phyloP scores from a whole-genome alignment of 768 basidiomycete genomes.

The Cystofilobasidium bisporidii region DNA sequence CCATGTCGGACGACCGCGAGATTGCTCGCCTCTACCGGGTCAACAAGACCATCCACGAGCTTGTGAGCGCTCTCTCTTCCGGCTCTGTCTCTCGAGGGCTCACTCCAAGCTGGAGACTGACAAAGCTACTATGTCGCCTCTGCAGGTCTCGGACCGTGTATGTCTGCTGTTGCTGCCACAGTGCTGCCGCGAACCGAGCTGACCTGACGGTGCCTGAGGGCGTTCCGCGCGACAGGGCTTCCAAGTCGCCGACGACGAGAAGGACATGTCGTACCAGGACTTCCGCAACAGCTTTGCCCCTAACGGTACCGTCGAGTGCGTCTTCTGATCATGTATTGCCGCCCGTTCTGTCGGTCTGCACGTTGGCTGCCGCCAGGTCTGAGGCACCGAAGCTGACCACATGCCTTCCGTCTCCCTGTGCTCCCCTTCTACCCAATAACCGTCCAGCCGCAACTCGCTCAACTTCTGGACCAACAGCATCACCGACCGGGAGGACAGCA shows the following conservation, averaged over 20 bases:
- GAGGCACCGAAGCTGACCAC: conserved; percentile 4
- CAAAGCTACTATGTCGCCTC: not conserved
- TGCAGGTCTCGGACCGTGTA: not conserved
- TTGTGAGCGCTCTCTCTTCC: conserved; percentile 60
- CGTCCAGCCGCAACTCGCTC: conserved; percentile 73
- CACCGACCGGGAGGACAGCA: conserved; percentile 60
- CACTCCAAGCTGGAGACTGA: not conserved
- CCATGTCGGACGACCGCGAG: conserved; percentile 27
- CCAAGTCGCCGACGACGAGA: conserved; percentile 87
- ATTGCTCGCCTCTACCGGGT: conserved; percentile 68
- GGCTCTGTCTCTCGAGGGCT: not conserved
- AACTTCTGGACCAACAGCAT: conserved; percentile 79
- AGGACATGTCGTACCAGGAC: conserved; percentile 68
- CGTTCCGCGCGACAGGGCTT: conserved; percentile 56
- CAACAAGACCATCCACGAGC: conserved; percentile 89
- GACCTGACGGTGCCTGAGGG: too few relatives aligned
- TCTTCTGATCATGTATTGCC: too few relatives aligned
- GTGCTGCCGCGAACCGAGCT: too few relatives aligned
- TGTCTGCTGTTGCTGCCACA: not conserved
- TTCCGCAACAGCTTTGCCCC: conserved; percentile 66
- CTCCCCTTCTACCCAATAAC: too few relatives aligned
- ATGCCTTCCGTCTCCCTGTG: not conserved
- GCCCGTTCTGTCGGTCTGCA: too few relatives aligned
- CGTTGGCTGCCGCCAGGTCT: not conserved
- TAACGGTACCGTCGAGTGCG: conserved; percentile 75